Evolutionary conservation across 768 basidiomycete genomes (phyloP).

Genomic region (Chlorophyllum brunneum): DNA sequence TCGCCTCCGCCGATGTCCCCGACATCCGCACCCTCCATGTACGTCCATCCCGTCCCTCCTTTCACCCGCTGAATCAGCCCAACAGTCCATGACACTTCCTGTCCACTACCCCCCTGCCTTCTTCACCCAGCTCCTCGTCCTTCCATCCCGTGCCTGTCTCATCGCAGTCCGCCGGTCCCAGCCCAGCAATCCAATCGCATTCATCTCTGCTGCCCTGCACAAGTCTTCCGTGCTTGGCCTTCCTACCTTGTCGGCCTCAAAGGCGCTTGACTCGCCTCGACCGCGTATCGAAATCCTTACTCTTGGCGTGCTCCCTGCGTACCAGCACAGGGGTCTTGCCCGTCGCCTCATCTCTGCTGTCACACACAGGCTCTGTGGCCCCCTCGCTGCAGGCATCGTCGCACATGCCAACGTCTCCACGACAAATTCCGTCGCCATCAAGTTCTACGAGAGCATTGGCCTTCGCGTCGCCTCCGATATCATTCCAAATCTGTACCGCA

Average conservation of each 20-base stretch:
- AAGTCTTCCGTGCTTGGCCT: slow-evolving; percentile 12
- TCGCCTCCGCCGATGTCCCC: slow-evolving; percentile 32
- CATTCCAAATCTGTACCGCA: slow-evolving; percentile 36
- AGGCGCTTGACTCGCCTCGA: slow-evolving; percentile 15
- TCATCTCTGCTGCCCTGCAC: slow-evolving; percentile 37
- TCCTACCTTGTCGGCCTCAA: slow-evolving; percentile 14
- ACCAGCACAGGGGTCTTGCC: slow-evolving; percentile 40
- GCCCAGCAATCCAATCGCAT: slow-evolving; percentile 33
- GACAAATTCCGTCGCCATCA: slow-evolving; percentile 35
- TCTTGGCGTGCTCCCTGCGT: slow-evolving; percentile 45
- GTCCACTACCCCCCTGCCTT: slow-evolving; percentile 38
- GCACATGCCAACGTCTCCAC: slow-evolving; percentile 44
- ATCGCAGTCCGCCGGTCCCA: slow-evolving; percentile 30
- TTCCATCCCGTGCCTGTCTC: slow-evolving; percentile 37
- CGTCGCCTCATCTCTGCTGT: slow-evolving; percentile 34
- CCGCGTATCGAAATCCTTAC: slow-evolving; percentile 47
- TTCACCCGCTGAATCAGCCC: neutral
- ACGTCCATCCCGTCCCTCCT: slow-evolving; percentile 17
- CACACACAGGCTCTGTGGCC: slow-evolving; percentile 24
- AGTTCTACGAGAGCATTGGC: slow-evolving; percentile 43
- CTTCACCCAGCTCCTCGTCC: slow-evolving; percentile 42
- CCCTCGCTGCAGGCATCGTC: slow-evolving; percentile 24
- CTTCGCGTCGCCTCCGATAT: slow-evolving; percentile 29
- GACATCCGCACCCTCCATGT: slow-evolving; percentile 39
- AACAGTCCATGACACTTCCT: slow-evolving; percentile 33